These are phyloP conservation scores for Ganoderma leucocontextum DNA, from an alignment of 1,284 basidiomycete genomes.

Conservation along the genomic window DNA sequence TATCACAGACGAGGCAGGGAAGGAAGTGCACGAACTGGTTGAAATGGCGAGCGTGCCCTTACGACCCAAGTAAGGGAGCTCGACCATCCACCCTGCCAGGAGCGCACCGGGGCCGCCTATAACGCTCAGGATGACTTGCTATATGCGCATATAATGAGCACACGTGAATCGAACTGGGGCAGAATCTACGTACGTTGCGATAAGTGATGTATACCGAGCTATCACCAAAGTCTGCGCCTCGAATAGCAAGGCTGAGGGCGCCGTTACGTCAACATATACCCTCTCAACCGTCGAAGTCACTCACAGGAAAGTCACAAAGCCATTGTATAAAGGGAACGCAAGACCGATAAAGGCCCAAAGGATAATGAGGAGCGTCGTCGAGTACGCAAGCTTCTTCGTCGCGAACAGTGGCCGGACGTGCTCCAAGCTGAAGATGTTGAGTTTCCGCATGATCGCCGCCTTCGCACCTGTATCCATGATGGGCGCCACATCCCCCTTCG, in stretches of 20 bases:
- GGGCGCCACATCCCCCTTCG: slow-evolving; percentile 31
- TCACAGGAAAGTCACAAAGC: slow-evolving; percentile 67
- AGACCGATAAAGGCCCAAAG: slow-evolving; percentile 76
- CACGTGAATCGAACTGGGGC: too few relatives aligned
- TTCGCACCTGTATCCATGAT: slow-evolving; percentile 42
- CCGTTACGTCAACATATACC: background rate
- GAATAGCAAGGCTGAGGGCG: slow-evolving; percentile 54
- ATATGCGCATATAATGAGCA: slow-evolving; percentile 1
- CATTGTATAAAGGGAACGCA: slow-evolving; percentile 73
- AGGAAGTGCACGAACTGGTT: slow-evolving; percentile 47
- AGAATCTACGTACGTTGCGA: slow-evolving; percentile 57
- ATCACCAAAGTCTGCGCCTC: slow-evolving; percentile 67
- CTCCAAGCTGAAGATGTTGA: slow-evolving; percentile 52
- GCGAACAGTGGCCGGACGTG: slow-evolving; percentile 69
- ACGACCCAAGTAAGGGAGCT: slow-evolving; percentile 63
- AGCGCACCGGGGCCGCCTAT: slow-evolving; percentile 74
- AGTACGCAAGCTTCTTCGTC: slow-evolving; percentile 67
- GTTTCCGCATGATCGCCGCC: slow-evolving; percentile 50
- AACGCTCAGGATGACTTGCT: slow-evolving; percentile 73
- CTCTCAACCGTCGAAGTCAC: slow-evolving; percentile 28
- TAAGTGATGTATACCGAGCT: slow-evolving; percentile 68
- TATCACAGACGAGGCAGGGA: background rate
- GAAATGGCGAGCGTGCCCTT: slow-evolving; percentile 69
- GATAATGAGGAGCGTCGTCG: slow-evolving; percentile 65
- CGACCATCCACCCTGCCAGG: slow-evolving; percentile 63